phyloP scores from a whole-genome alignment of 306 rosid species.

The Oxytropis ochrocephala region DNA sequence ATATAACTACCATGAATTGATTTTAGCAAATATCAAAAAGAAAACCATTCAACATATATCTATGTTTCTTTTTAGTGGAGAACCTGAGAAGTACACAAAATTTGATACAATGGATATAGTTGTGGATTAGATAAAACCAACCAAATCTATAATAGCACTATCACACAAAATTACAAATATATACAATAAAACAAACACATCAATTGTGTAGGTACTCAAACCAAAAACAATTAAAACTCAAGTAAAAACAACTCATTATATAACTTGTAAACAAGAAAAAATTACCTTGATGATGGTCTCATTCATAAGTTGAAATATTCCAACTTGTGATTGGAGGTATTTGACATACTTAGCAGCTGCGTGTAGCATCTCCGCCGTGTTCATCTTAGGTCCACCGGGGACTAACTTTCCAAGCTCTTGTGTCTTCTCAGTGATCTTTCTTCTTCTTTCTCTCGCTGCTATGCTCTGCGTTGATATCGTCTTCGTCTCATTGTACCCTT shows the following conservation, averaged over 20 bases:
- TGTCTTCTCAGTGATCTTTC: conserved; percentile 68
- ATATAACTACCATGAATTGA: too few relatives aligned
- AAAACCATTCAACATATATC: too few relatives aligned
- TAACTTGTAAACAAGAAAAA: too few relatives aligned
- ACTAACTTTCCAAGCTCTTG: conserved; percentile 70
- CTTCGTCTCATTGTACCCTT: not conserved
- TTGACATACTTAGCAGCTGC: conserved; percentile 69
- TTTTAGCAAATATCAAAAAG: too few relatives aligned
- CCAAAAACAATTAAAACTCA: not conserved
- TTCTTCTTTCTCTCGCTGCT: conserved; percentile 80
- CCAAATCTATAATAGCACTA: not conserved
- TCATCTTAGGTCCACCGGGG: conserved; percentile 77
- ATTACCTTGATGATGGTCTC: conserved; percentile 20
- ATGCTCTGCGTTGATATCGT: conserved; percentile 53
- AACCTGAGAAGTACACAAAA: not conserved
- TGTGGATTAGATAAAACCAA: not conserved
- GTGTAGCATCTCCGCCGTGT: conserved; percentile 82
- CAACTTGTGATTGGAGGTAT: conserved; percentile 67
- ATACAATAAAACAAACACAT: not conserved
- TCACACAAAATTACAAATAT: too few relatives aligned
- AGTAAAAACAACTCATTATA: too few relatives aligned
- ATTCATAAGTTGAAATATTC: conserved; percentile 41
- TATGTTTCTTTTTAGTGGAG: too few relatives aligned
- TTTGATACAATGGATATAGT: not conserved
- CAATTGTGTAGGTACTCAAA: not conserved